Evolutionary conservation across 2,329 filamentous ascomycete species (phyloP).

Genomic region (Calonectria hawksworthii): DNA sequence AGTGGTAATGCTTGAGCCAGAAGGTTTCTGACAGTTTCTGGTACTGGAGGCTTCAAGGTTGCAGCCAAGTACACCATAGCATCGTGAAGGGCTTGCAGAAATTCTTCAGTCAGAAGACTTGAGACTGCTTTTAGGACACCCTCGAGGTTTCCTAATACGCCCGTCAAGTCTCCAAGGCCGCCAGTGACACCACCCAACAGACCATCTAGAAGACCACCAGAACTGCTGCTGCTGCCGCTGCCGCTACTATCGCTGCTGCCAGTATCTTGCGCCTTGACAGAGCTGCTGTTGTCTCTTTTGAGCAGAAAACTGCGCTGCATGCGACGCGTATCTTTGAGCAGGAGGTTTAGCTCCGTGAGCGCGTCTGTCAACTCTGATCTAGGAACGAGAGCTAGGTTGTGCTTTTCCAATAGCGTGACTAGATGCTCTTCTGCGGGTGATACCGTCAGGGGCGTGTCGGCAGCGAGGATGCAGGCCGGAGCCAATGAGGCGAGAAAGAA

Average conservation of each 20-base stretch:
- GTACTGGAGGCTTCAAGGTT: conserved; percentile 55
- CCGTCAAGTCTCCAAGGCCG: conserved; percentile 38
- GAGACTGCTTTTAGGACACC: conserved; percentile 47
- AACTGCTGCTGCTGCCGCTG: background rate
- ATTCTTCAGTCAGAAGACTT: conserved; percentile 53
- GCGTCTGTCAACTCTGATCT: conserved; percentile 62
- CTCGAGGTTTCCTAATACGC: conserved; percentile 40
- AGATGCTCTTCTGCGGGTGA: conserved; percentile 54
- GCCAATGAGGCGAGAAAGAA: conserved; percentile 52
- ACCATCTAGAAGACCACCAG: background rate
- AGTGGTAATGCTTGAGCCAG: conserved; percentile 48
- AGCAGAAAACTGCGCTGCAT: background rate
- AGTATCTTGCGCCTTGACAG: background rate
- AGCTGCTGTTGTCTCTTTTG: background rate
- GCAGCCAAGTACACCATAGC: conserved; percentile 56
- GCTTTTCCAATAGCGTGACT: conserved; percentile 57
- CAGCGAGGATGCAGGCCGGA: conserved; percentile 51
- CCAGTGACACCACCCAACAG: conserved; percentile 14
- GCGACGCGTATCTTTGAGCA: conserved; percentile 45
- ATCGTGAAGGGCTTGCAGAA: conserved; percentile 57
- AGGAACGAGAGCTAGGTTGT: conserved; percentile 60
- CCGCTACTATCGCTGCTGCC: background rate
- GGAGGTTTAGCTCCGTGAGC: conserved; percentile 56
- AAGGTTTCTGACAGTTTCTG: conserved; percentile 46
- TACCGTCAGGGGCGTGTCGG: conserved; percentile 36